Evolutionary conservation across 306 rosid species (phyloP).

Genomic region (Vigna unguiculata): DNA sequence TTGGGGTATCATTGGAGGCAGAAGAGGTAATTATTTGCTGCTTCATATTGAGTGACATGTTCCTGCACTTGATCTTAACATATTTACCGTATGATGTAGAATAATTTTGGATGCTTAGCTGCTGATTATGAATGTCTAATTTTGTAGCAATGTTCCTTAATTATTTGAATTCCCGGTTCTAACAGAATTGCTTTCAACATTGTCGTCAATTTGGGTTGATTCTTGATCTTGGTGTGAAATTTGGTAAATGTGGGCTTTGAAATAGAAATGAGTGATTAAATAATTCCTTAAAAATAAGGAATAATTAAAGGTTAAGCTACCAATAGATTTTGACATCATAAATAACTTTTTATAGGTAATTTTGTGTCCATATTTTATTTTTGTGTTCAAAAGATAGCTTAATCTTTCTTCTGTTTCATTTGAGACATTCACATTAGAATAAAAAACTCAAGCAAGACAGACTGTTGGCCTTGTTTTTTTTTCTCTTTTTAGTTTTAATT

Average conservation of each 20-base stretch:
- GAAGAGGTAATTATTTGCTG: constrained; percentile 66
- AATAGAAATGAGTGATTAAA: not conserved
- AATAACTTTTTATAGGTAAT: too few relatives aligned
- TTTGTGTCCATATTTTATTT: not conserved
- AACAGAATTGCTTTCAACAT: not conserved
- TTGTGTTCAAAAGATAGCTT: not conserved
- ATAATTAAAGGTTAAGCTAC: constrained; percentile 1
- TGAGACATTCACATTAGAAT: not conserved
- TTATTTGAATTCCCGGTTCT: not conserved
- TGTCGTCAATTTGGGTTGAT: not conserved
- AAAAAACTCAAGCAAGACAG: not conserved
- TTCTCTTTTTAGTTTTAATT: constrained; percentile 7
- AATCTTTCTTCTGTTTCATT: not conserved
- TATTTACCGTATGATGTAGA: not conserved
- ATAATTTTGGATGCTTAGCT: not conserved
- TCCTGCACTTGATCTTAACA: constrained; percentile 1
- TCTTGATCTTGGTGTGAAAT: not conserved
- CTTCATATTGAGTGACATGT: constrained; percentile 7
- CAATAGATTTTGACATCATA: not conserved
- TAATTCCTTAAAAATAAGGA: not conserved
- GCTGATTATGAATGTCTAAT: not conserved
- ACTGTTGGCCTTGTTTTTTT: not conserved
- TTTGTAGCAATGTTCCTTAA: too few relatives aligned
- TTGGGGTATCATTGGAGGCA: constrained; percentile 81
- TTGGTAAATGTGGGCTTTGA: not conserved